Conservation (phyloP, 345 rosid genomes). For the Excoecaria cochinchinensis region DNA sequence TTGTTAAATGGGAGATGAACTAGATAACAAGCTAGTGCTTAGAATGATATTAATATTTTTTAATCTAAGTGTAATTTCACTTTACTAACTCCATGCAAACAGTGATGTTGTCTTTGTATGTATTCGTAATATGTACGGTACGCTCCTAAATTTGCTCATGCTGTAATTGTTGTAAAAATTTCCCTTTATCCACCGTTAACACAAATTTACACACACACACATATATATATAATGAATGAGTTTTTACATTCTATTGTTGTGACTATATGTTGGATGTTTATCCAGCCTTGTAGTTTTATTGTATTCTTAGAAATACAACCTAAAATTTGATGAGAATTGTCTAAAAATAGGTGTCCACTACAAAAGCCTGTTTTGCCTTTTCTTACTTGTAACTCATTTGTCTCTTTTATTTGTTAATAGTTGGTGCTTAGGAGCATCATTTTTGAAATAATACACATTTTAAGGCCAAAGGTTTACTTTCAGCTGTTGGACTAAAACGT, state of each 20-base stretch:
- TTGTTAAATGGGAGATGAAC: neutral
- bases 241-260: neutral
- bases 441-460: neutral
- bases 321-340: neutral
- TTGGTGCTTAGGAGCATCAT: neutral
- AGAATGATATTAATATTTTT: neutral
- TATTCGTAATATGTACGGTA: neutral
- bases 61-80: neutral
- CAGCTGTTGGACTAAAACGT: neutral
- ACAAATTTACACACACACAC: neutral
- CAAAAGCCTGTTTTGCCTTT: neutral
- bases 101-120: neutral
- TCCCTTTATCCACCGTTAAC: neutral
- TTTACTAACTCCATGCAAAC: neutral
- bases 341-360: neutral
- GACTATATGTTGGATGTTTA: neutral
- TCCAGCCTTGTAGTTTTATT: neutral
- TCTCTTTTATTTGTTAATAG: neutral
- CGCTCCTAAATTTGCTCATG: neutral
- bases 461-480: neutral
- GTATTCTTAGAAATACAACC: neutral
- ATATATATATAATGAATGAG: neutral
- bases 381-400: neutral
- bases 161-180: neutral
- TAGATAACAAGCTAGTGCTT: neutral